phyloP scores from a whole-genome alignment of 1,284 basidiomycete genomes.

The Sporisorium scitamineum region DNA sequence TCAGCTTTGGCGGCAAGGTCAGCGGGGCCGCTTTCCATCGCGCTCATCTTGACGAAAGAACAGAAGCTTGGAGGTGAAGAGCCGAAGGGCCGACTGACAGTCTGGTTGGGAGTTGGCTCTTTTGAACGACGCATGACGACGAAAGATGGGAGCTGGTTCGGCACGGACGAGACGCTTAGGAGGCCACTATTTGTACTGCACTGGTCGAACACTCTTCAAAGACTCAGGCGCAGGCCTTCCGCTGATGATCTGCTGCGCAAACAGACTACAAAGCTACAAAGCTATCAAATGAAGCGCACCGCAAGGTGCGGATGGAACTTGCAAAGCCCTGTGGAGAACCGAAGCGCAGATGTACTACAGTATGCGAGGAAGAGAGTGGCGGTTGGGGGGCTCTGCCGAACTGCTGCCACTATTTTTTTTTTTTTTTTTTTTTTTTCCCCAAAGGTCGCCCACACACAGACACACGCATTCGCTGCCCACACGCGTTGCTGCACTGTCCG shows the following conservation, averaged over 20 bases:
- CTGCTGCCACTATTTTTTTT: background rate
- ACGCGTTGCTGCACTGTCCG: background rate
- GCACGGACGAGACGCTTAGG: background rate
- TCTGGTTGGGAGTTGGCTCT: too few relatives aligned
- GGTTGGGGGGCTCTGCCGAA: background rate
- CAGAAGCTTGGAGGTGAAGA: background rate
- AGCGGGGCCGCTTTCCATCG: background rate
- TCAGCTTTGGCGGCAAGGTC: background rate
- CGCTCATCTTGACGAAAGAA: background rate
- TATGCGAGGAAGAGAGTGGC: background rate
- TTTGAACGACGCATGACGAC: slow-evolving; percentile 6
- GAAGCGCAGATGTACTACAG: too few relatives aligned
- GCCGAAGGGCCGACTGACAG: background rate
- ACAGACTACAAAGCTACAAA: background rate
- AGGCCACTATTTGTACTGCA: background rate
- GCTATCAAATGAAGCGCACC: background rate
- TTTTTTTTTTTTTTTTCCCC: too few relatives aligned
- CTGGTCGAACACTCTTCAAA: background rate
- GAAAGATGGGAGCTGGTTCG: background rate
- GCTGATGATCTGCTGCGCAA: background rate
- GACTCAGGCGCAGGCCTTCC: background rate
- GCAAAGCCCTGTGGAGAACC: background rate
- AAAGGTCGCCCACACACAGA: too few relatives aligned
- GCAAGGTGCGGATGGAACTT: background rate
- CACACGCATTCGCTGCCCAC: background rate